Evolutionary conservation across 1,284 basidiomycete genomes (phyloP).

Genomic region (Tylopilus orsonianus): DNA sequence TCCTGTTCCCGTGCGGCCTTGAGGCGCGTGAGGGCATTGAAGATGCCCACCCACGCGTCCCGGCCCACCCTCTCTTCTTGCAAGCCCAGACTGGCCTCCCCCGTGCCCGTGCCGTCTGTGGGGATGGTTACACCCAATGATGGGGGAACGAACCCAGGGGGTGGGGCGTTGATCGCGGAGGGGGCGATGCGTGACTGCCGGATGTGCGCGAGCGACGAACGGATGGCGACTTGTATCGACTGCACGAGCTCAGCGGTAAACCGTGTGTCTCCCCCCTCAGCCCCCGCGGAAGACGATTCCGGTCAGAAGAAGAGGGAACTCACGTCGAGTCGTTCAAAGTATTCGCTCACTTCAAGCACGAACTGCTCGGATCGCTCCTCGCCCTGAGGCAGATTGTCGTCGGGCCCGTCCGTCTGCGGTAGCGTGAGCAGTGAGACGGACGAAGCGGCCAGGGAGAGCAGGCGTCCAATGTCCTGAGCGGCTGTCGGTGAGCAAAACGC

Average conservation of each 20-base stretch:
- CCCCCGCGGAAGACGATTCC: no score
- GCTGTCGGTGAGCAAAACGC: neutral
- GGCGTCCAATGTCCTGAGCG: conserved; percentile 67
- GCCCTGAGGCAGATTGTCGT: conserved; percentile 68
- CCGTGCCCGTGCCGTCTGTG: conserved; percentile 36
- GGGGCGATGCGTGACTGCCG: conserved; percentile 80
- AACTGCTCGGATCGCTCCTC: conserved; percentile 82
- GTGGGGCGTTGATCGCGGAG: conserved; percentile 75
- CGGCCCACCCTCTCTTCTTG: conserved; percentile 75
- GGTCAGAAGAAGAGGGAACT: conserved; percentile 37
- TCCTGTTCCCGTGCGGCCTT: conserved; percentile 46
- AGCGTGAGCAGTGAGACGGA: conserved; percentile 74
- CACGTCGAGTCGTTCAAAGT: conserved; percentile 79
- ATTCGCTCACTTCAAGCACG: conserved; percentile 78
- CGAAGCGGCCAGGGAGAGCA: conserved; percentile 71
- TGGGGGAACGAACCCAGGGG: conserved; percentile 67
- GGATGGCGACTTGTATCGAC: conserved; percentile 72
- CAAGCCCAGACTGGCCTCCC: conserved; percentile 51
- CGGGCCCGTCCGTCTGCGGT: conserved; percentile 69
- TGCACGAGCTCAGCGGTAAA: no score
- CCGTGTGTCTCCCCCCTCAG: no score
- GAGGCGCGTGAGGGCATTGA: conserved; percentile 62
- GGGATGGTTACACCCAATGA: conserved; percentile 76
- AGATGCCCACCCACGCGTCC: conserved; percentile 74
- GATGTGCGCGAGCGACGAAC: conserved; percentile 76